phyloP scores from a whole-genome alignment of 371 early-diverging fungal genomes.

The Mucor plumbeus region DNA sequence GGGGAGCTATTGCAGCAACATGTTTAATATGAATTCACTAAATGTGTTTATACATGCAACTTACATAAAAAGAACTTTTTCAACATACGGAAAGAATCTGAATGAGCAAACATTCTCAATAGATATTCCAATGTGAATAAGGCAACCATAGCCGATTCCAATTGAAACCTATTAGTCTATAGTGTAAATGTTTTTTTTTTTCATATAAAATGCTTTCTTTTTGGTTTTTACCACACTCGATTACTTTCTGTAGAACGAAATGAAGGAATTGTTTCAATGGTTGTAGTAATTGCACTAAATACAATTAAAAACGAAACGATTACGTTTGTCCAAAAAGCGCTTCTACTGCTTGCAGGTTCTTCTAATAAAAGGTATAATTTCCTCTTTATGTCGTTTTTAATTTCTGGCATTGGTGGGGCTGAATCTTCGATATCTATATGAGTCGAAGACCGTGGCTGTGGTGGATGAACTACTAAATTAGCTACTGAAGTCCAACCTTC shows the following conservation, averaged over 20 bases:
- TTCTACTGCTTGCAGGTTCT: constrained; percentile 71
- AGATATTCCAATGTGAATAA: constrained; percentile 81
- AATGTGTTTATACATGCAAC: background rate
- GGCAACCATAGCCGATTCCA: constrained; percentile 79
- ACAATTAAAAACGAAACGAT: constrained; percentile 79
- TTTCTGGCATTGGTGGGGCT: constrained; percentile 22
- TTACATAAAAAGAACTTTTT: constrained; percentile 44
- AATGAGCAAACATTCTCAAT: constrained; percentile 60
- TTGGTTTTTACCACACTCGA: constrained; percentile 58
- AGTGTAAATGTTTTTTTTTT: background rate
- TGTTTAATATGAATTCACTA: background rate
- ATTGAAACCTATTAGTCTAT: constrained; percentile 60
- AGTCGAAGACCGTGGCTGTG: constrained; percentile 14
- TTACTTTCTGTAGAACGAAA: constrained; percentile 68
- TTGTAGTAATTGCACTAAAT: constrained; percentile 78
- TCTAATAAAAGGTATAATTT: constrained; percentile 72
- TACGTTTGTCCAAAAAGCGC: constrained; percentile 78
- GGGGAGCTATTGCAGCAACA: constrained; percentile 51
- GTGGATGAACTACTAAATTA: constrained; percentile 20
- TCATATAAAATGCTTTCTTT: background rate
- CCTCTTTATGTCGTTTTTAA: constrained; percentile 53
- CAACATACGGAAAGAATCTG: constrained; percentile 29
- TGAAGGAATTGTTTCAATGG: constrained; percentile 85
- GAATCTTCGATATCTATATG: constrained; percentile 27
- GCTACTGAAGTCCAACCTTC: constrained; percentile 36